Base-by-base conservation (phyloP, 768 basidiomycete genomes). In the Hebeloma cylindrosporum region DNA sequence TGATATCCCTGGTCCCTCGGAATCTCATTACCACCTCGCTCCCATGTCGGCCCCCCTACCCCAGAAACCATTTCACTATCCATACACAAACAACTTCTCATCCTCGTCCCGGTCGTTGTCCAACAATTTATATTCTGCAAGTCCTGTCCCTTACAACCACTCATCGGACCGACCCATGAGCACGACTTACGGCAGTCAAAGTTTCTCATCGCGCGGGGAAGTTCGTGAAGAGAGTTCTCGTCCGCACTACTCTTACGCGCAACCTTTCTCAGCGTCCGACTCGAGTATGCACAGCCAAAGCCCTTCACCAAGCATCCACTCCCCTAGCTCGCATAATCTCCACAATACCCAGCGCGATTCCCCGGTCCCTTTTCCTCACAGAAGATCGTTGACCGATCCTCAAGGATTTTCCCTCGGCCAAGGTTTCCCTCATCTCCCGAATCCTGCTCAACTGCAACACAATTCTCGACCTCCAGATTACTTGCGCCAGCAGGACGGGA, bases 301-400 rank as follows among this genome's bases (percentile, higher is more conserved):
- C 40, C 66, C 71, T 23, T 72, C 75, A 17, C 71, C 73, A 36
- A 60, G 68, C 23, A 62, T 66, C 14, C 66, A 69, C 53, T 51
- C 67, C 28, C 60, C 72, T 27, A 61, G 62, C 39, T 3, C 30
- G 14, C 70, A 72, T 39, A 56, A 66, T 22, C 61, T 61, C 29
- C 69, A 70, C 4, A 71, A 75, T 51, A 53, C 66, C 9, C 57
- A 73, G 25, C 70, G 71, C 5, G 73, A 78, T 41, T 63, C 70
- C 7, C 58, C 75, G 30, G 52, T 76, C 45, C 64, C 77, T 10
- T 83, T 75, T 57, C 71, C 73, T 29, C 79, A 78, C 52, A 73
- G 81, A 48, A 74, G 83, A 39, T 71, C 80, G 28, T 66, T 77
- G 39, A 79, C 78, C 22, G 82, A 83, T 35, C 72, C 80, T 17